phyloP scores from a whole-genome alignment of 1,284 basidiomycete genomes.

The Malassezia vespertilionis region DNA sequence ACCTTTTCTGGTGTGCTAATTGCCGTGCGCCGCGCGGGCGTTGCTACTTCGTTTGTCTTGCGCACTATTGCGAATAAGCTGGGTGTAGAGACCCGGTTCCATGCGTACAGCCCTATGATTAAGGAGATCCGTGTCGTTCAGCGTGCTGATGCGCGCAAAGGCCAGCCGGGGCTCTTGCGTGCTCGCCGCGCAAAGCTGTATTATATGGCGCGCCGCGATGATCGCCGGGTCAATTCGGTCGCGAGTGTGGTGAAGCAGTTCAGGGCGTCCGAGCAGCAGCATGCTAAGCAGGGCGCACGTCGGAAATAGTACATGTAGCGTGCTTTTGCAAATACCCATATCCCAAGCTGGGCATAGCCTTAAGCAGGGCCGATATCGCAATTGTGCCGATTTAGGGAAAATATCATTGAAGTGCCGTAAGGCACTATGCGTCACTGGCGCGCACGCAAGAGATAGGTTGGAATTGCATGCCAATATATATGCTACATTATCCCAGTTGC shows the following conservation, averaged over 20 bases:
- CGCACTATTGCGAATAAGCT: constrained; percentile 43
- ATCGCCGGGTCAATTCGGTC: constrained; percentile 32
- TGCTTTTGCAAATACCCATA: background rate
- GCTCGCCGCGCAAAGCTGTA: constrained; percentile 43
- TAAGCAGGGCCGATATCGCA: no score
- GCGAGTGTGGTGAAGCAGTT: constrained; percentile 32
- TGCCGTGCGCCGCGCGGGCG: constrained; percentile 36
- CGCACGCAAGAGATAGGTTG: no score
- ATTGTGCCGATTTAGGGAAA: no score
- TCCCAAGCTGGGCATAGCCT: no score
- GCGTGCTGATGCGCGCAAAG: constrained; percentile 35
- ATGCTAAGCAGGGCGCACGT: background rate
- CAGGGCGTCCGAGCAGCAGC: constrained; percentile 11
- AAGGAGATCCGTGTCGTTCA: constrained; percentile 42
- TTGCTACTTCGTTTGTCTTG: constrained; percentile 40
- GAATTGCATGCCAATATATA: no score
- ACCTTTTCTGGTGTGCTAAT: constrained; percentile 42
- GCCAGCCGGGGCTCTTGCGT: constrained; percentile 29
- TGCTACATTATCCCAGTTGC: no score
- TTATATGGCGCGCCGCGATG: constrained; percentile 36
- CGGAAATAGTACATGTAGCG: background rate
- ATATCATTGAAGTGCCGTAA: no score
- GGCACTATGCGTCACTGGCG: no score
- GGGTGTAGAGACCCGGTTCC: constrained; percentile 45
- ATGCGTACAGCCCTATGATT: constrained; percentile 39